Evolutionary conservation across 1,139 yeast genomes (phyloP), one percentile per base, ranked within the genome.

Genomic region (Arxiozyma slooffiae): DNA sequence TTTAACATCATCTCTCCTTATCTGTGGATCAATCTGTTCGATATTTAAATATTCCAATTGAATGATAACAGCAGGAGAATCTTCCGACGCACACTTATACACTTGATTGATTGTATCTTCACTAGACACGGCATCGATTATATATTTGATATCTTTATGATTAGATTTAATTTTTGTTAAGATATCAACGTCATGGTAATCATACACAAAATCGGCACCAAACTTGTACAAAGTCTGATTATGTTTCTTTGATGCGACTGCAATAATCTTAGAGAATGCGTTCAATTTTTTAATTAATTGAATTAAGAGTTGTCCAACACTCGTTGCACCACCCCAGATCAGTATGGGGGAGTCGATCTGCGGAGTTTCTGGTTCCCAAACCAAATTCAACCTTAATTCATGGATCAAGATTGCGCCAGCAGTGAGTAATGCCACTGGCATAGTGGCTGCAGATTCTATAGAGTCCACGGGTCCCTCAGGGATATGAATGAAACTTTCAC

Each of bases 181-280:
- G 47, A 77, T 82, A 57, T 79, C 77, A 0, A 63, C 51, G 52
- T 80, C 84, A 50, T 74, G 76, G 64, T 85, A 85, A 66, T 85
- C 88, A 57, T 81, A 74, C 7, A 74, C 68, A 17, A 68, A 67
- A 58, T 80, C 84, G 18, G 88, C 88, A 55, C 90, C 92, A 48
- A 52, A 60, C n/a, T 50, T 38, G 48, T 53, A 57, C 59, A 77
- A 63, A 43, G 58, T 53, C 4, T 59, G 60, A 52, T 71, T 70
- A 60, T 76, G 71, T 54, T 68, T 70, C 40, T 64, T 59, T 7
- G 81, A 76, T 2, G 81, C 79, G 41, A 78, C 74, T 37, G 75
- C 65, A 44, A 77, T 67, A 34, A 77, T 76, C 43, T 71, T 72
- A 1, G 73, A 71, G 55, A 70, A 75, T n/a, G 64, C 63, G 45